Evolutionary conservation across 2,329 filamentous ascomycete genomes (phyloP), one percentile per base, ranked within the genome.

Genomic region (Botrytis porri): DNA sequence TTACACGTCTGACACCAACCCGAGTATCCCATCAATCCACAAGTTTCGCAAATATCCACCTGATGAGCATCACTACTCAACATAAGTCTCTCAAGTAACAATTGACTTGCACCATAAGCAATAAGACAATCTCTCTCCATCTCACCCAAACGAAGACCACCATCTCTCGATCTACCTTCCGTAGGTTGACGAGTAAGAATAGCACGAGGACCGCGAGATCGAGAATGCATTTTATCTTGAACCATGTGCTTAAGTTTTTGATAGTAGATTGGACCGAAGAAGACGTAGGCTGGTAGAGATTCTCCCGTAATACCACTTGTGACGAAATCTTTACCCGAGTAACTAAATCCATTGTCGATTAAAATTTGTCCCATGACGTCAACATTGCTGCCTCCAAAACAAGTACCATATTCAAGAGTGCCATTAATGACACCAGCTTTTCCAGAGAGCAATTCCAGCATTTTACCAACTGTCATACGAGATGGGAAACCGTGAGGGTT

Each of bases 171-270:
- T 78, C 96, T 90, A 86, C 96, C 96, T 84, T 99, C 96, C 0
- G 95, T 99, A 0, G 96, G 96, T 82, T 99, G 96, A 16, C 96
- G 90, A 0, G 96, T 99, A 39, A 99, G 87, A 76, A 97, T 96
- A 39, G 95, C 95, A 20, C 93, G 88, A 0, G 96, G 97, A 0
- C 97, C 97, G 22, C 94, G 91, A 3, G 95, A 91, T 75, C 96
- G 93, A 45, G 93, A 95, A 84, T 99, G 96, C 96, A 99, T 98
- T 85, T 99, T 99, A 82, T 99, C 96, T 82, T 98, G 95, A 6
- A 99, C 96, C 96, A 99, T 99, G 87, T 99, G 96, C 88, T 99
- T 99, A 77, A 99, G 89, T 77, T 97, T 97, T 85, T 99, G 96
- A 85, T 99, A 99, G 86, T 97, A 99, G 83, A 99, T 99, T 18